These are phyloP conservation scores for Spatholobus suberectus DNA, from an alignment of 306 rosid genomes.

Conservation along the genomic window DNA sequence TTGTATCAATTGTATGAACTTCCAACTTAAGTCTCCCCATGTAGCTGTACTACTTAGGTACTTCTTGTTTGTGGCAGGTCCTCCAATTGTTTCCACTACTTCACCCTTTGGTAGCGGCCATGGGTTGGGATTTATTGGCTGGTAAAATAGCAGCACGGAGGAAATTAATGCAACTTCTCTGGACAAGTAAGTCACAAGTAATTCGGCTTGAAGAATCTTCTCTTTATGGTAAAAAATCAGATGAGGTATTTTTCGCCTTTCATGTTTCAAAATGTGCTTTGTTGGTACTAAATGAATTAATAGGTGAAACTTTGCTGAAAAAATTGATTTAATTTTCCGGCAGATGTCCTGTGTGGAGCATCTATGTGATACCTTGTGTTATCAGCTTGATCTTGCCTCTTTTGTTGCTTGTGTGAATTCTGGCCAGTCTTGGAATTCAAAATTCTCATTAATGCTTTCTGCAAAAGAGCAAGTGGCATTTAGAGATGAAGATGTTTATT, in stretches of 20 bases:
- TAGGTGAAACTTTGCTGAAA: slow-evolving; percentile 35
- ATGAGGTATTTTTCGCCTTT: slow-evolving; percentile 76
- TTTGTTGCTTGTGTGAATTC: slow-evolving; percentile 93
- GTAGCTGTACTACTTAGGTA: slow-evolving; percentile 29
- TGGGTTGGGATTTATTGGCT: slow-evolving; percentile 97
- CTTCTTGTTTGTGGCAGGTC: slow-evolving; percentile 60
- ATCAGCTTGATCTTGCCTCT: slow-evolving; percentile 92
- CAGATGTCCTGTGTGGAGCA: slow-evolving; percentile 94
- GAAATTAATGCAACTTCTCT: slow-evolving; percentile 87
- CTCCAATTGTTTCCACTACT: slow-evolving; percentile 90
- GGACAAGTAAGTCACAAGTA: slow-evolving; percentile 89
- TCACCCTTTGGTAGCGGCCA: slow-evolving; percentile 89
- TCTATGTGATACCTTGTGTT: slow-evolving; percentile 88
- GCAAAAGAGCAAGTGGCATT: slow-evolving; percentile 63
- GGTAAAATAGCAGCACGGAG: slow-evolving; percentile 82
- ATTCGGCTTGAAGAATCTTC: slow-evolving; percentile 85
- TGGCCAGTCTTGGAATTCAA: slow-evolving; percentile 85
- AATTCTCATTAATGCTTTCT: slow-evolving; percentile 69
- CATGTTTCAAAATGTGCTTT: slow-evolving; percentile 44
- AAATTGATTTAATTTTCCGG: slow-evolving; percentile 40
- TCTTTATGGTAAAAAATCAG: slow-evolving; percentile 73
- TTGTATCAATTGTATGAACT: slow-evolving; percentile 29
- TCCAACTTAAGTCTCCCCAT: slow-evolving; percentile 23
- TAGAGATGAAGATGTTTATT: slow-evolving; percentile 58
- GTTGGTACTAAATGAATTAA: slow-evolving; percentile 42